phyloP scores from a whole-genome alignment of 768 basidiomycete species.

The Xerocomellus dryophilus region DNA sequence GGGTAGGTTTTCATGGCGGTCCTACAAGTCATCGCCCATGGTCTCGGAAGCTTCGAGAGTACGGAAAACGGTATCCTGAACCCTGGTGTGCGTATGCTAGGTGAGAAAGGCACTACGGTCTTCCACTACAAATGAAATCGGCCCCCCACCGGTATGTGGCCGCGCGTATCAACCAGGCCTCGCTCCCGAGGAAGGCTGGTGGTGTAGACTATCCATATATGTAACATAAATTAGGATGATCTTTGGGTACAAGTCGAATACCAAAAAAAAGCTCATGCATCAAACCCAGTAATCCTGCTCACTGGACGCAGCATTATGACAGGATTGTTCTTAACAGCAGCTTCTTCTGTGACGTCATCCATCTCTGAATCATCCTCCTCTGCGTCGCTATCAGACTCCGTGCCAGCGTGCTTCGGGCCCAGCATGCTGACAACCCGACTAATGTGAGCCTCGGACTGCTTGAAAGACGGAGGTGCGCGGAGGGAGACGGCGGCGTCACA shows the following conservation, averaged over 20 bases:
- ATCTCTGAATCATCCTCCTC: conserved; percentile 49
- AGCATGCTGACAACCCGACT: conserved; percentile 59
- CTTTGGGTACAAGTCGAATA: background rate
- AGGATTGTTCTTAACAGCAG: conserved; percentile 45
- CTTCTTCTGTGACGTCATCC: conserved; percentile 42
- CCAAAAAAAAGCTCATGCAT: conserved; percentile 15
- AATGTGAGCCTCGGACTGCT: conserved; percentile 42
- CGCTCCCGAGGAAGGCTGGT: background rate
- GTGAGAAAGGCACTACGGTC: no score
- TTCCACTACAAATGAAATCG: no score
- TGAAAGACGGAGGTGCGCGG: conserved; percentile 44
- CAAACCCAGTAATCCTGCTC: conserved; percentile 59
- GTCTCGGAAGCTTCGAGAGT: background rate
- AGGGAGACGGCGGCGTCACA: conserved; percentile 50
- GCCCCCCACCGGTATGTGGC: background rate
- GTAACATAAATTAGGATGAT: conserved; percentile 24
- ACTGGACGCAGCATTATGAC: conserved; percentile 57
- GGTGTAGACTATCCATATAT: conserved; percentile 5
- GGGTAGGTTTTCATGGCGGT: background rate
- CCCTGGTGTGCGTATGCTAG: background rate
- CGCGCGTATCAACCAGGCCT: no score
- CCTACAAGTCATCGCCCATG: background rate
- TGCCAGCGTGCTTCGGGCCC: conserved; percentile 48
- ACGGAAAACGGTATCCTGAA: background rate
- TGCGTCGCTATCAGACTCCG: conserved; percentile 60